Evolutionary conservation across 805 yeast species (phyloP), one percentile per base, ranked within the genome.

Genomic region (Torulaspora franciscae): DNA sequence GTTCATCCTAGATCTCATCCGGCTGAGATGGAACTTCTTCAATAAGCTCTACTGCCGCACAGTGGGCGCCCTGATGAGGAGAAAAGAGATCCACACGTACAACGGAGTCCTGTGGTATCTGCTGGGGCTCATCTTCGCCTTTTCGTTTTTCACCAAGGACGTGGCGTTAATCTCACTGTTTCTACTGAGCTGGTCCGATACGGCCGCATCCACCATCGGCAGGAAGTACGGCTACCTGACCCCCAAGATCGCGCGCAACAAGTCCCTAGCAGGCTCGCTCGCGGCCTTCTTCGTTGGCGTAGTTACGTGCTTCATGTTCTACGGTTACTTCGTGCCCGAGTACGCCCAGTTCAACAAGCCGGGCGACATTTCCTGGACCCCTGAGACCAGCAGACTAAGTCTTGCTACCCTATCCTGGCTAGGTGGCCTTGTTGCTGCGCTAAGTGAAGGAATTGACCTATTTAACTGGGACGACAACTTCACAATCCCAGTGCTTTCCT

Each of bases 161-260:
- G 81, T 93, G 39, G 73, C 83, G 0, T 70, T 90, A 23, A 73
- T 88, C 70, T 73, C 95, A 17, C 80, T 89, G 3, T 72, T 89
- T 52, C 70, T 91, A 40, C 75, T 93, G 50, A 85, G 96, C 59
- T 93, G 98, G 98, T 89, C 95, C 4, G 99, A 93, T 61, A 88
- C 98, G 7, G 91, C 97, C 2, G 99, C 99, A 2, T 87, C 96
- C 3, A 87, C 96, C 0, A 68, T 90, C 59, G 99, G 99, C 32
- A 75, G 99, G 53, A 77, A 76, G 44, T 91, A 69, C 63, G 98
- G 98, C 7, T 76, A 84, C 57, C 74, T 83, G 51, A 87, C 96
- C 6, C 95, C 95, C 32, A 80, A 83, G 58, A 65, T 91, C 15
- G 74, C 83, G 6, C 72, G 76, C 49, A 78, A 79, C 50, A 93